These are phyloP conservation scores for Xylaria sp. DNA, from an alignment of 2,329 filamentous ascomycete genomes.

Conservation along the genomic window DNA sequence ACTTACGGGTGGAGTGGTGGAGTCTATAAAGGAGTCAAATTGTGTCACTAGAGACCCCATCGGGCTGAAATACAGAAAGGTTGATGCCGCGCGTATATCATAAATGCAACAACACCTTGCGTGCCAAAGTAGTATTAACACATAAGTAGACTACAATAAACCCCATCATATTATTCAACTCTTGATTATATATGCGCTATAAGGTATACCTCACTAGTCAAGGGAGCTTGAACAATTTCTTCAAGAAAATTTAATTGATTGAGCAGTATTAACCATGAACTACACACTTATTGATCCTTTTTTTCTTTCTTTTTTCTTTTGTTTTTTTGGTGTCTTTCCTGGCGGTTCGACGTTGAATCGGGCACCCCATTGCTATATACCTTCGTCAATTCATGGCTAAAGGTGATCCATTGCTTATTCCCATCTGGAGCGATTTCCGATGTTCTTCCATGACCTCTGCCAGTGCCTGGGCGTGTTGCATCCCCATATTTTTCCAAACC, in stretches of 20 bases:
- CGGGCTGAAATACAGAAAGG: not conserved
- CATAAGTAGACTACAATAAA: not conserved
- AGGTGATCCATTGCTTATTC: not conserved
- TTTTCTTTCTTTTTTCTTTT: not conserved
- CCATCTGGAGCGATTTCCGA: constrained; percentile 40
- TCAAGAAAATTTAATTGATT: not conserved
- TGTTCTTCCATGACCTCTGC: constrained; percentile 55
- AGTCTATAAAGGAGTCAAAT: not conserved
- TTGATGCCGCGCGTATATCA: not conserved
- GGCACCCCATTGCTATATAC: not conserved
- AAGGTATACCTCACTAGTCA: not conserved
- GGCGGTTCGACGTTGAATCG: not conserved
- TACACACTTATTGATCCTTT: not conserved
- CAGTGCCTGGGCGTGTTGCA: constrained; percentile 59
- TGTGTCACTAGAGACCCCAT: not conserved
- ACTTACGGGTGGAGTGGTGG: not conserved
- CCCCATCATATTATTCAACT: not conserved
- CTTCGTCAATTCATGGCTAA: not conserved
- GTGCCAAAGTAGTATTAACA: not conserved
- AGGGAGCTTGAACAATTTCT: not conserved
- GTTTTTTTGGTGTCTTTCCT: not conserved
- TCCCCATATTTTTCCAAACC: constrained; percentile 62
- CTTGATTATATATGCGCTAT: not conserved
- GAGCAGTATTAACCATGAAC: not conserved
- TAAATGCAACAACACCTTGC: not conserved